phyloP scores from a whole-genome alignment of 2,329 filamentous ascomycete species.

The Clarireedia monteithiana region DNA sequence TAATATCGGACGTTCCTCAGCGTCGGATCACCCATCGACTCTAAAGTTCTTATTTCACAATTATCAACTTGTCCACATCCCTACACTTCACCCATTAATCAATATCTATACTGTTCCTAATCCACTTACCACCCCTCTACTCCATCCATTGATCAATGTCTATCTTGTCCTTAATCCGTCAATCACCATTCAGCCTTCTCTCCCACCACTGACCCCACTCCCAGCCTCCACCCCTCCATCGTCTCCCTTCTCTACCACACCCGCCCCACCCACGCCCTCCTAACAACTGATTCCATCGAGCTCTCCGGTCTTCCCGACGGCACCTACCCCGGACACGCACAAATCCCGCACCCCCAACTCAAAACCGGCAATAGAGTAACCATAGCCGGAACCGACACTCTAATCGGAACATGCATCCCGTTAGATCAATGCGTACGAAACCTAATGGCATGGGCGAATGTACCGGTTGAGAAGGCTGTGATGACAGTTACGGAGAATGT shows the following conservation, averaged over 20 bases:
- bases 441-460: slow-evolving; percentile 22
- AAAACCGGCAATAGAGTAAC: slow-evolving; percentile 42
- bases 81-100: not conserved
- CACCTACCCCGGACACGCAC: slow-evolving; percentile 42
- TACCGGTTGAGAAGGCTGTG: slow-evolving; percentile 21
- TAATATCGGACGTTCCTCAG: no score
- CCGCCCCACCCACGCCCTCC: slow-evolving; percentile 39
- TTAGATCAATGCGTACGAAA: slow-evolving; percentile 43
- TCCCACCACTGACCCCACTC: not conserved
- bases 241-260: slow-evolving; percentile 40
- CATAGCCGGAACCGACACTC: slow-evolving; percentile 43
- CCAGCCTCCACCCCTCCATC: slow-evolving; percentile 38
- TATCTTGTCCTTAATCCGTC: not conserved
- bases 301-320: slow-evolving; percentile 44
- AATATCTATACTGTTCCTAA: not conserved
- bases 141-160: not conserved
- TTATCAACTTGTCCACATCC: not conserved
- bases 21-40: no score
- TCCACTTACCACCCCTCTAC: no score
- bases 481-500: slow-evolving; percentile 27
- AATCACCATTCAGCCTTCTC: not conserved
- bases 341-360: slow-evolving; percentile 41
- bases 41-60: no score
- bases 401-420: slow-evolving; percentile 45
- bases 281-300: slow-evolving; percentile 48